Conservation (phyloP, 306 rosid species). For the Trifolium subterraneum region DNA sequence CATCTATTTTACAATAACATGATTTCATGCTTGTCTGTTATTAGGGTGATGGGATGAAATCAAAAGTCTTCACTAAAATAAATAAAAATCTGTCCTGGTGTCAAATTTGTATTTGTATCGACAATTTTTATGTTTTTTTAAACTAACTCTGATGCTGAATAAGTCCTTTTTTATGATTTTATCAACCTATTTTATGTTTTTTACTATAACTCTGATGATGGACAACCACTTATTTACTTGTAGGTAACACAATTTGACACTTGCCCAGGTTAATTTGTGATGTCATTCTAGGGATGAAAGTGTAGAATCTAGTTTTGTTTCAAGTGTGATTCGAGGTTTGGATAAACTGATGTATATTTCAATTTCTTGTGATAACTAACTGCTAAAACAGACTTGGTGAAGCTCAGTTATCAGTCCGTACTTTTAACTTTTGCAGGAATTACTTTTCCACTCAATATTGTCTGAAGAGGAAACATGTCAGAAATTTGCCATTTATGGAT, state of each 20-base stretch:
- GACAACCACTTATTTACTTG: constrained; percentile 33
- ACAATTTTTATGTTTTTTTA: constrained; percentile 13
- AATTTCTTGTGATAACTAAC: constrained; percentile 40
- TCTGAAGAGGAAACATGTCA: constrained; percentile 39
- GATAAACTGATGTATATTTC: constrained; percentile 28
- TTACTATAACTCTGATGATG: constrained; percentile 24
- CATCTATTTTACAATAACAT: constrained; percentile 28
- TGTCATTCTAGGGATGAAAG: constrained; percentile 29
- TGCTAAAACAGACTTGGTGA: constrained; percentile 21
- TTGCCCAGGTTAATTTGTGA: constrained; percentile 19
- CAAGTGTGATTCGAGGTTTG: constrained; percentile 35
- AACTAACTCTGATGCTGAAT: not conserved
- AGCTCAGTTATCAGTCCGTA: constrained; percentile 46
- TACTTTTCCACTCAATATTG: constrained; percentile 32
- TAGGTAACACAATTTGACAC: constrained; percentile 40
- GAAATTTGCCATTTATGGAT: constrained; percentile 34
- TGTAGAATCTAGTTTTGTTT: constrained; percentile 27
- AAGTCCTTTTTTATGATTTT: not conserved
- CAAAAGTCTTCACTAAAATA: not conserved
- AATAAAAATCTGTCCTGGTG: constrained; percentile 7
- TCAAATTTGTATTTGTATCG: constrained; percentile 1
- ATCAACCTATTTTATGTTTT: constrained; percentile 1
- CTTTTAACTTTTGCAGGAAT: constrained; percentile 58
- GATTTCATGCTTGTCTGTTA: constrained; percentile 1
- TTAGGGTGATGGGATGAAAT: constrained; percentile 13